Conservation (phyloP, 1,284 basidiomycete genomes). For the Pyrrhoderma noxium region DNA sequence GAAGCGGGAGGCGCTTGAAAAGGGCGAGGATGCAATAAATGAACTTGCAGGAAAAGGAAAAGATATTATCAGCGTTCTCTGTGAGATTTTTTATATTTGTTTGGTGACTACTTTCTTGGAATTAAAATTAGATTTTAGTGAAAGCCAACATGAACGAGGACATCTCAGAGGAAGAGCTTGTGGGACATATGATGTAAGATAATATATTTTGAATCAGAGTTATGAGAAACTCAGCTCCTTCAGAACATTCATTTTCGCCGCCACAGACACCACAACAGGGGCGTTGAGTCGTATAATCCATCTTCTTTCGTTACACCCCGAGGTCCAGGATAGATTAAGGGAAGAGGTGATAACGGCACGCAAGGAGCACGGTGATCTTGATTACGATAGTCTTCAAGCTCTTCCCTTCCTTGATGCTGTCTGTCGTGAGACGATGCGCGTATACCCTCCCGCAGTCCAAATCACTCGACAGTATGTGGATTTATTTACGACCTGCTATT, state of each 20-base stretch:
- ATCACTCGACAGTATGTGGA: slow-evolving; percentile 15
- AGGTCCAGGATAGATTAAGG: slow-evolving; percentile 24
- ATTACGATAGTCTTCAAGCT: slow-evolving; percentile 25
- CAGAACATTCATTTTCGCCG: slow-evolving; percentile 24
- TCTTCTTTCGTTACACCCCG: slow-evolving; percentile 21
- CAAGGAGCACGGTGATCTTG: slow-evolving; percentile 21
- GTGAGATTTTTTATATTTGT: neutral
- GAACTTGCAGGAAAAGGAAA: slow-evolving; percentile 26
- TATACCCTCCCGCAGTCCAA: slow-evolving; percentile 2
- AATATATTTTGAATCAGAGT: neutral
- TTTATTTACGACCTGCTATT: neutral
- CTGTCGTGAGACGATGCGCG: slow-evolving; percentile 29
- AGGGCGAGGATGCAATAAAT: slow-evolving; percentile 22
- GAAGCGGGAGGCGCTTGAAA: slow-evolving; percentile 15
- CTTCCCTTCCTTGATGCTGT: slow-evolving; percentile 30
- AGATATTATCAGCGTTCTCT: slow-evolving; percentile 29
- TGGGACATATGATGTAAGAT: slow-evolving; percentile 29
- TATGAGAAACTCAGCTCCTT: too few relatives aligned
- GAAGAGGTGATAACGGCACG: slow-evolving; percentile 22
- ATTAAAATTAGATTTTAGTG: slow-evolving; percentile 20
- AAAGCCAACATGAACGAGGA: slow-evolving; percentile 25
- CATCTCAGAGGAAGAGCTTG: slow-evolving; percentile 27
- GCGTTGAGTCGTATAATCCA: slow-evolving; percentile 25
- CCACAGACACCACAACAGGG: slow-evolving; percentile 25
- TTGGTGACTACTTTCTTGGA: too few relatives aligned